Conservation (phyloP, 108 stramenopile species). For the Cyclotella kingstonii region DNA sequence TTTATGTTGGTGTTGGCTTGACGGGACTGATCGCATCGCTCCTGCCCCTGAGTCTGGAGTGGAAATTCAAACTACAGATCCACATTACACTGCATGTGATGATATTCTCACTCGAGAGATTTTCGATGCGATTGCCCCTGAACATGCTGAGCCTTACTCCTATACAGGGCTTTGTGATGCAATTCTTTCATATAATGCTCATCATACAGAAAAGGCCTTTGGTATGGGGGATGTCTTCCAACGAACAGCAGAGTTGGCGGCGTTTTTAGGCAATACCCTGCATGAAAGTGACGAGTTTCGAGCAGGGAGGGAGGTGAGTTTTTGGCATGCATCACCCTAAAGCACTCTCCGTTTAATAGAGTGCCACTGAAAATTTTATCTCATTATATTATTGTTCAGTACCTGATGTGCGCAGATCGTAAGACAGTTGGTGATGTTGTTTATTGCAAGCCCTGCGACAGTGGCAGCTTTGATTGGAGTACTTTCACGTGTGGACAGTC, state of each 20-base stretch:
- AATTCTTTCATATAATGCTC: constrained; percentile 25
- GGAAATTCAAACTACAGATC: constrained; percentile 2
- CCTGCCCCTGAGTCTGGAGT: constrained; percentile 20
- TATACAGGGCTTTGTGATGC: constrained; percentile 31
- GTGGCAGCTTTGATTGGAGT: constrained; percentile 24
- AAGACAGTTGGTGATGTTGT: constrained; percentile 14
- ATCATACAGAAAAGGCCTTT: constrained; percentile 31
- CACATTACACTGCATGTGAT: constrained; percentile 19
- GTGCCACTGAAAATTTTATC: too few relatives aligned
- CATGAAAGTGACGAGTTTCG: constrained; percentile 30
- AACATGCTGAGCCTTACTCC: constrained; percentile 11
- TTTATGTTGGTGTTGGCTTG: constrained; percentile 32
- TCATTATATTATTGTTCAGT: neutral
- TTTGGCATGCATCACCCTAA: too few relatives aligned
- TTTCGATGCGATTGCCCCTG: constrained; percentile 17
- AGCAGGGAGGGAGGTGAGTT: constrained; percentile 14
- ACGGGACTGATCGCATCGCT: constrained; percentile 26
- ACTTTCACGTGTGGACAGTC: constrained; percentile 8
- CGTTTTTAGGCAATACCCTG: constrained; percentile 27
- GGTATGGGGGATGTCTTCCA: constrained; percentile 24
- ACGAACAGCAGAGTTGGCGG: constrained; percentile 23
- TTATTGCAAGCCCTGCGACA: constrained; percentile 33
- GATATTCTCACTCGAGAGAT: constrained; percentile 16
- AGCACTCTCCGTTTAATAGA: too few relatives aligned
- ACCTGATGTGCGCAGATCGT: constrained; percentile 25